A percentile compares a stretch with the other conserved stretches of the same genome.
Conservation (phyloP, 2,329 filamentous ascomycete genomes). For the Colletotrichum truncatum region DNA sequence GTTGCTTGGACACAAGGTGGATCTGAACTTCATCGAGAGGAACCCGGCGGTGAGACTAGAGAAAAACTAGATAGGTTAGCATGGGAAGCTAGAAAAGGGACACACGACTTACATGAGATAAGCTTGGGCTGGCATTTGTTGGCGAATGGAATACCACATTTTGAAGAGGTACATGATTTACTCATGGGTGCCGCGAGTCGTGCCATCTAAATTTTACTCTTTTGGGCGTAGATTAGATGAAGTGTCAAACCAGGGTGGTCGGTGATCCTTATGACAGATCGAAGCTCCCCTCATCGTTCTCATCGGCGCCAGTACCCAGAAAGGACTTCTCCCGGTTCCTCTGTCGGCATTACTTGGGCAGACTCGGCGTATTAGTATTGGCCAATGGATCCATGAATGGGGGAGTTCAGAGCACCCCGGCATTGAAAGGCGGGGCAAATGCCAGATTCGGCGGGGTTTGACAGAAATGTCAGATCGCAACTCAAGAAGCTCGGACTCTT, state of each 20-base stretch:
- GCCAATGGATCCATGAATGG: constrained; percentile 15
- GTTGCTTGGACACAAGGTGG: constrained; percentile 93
- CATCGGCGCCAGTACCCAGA: constrained; percentile 15
- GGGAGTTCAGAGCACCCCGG: constrained; percentile 1
- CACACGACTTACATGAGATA: constrained; percentile 26
- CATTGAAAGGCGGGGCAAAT: constrained; percentile 22
- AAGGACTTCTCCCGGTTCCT: constrained; percentile 2
- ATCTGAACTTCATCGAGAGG: constrained; percentile 89
- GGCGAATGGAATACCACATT: constrained; percentile 30
- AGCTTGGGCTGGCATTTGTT: constrained; percentile 28
- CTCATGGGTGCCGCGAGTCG: background rate
- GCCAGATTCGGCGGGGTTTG: constrained; percentile 20
- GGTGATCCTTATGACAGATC: constrained; percentile 23
- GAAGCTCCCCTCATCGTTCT: background rate
- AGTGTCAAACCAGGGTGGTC: background rate
- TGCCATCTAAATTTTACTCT: background rate
- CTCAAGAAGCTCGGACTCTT: constrained; percentile 22
- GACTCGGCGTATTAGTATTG: constrained; percentile 18
- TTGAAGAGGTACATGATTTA: constrained; percentile 2
- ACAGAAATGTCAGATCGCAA: constrained; percentile 28
- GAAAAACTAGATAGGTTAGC: constrained; percentile 68
- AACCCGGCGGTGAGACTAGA: constrained; percentile 92
- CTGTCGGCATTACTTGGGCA: constrained; percentile 13
- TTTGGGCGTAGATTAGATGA: constrained; percentile 11
- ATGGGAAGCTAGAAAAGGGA: constrained; percentile 3